Conservation (phyloP, 2,329 filamentous ascomycete species). For the Talaromyces sp. region DNA sequence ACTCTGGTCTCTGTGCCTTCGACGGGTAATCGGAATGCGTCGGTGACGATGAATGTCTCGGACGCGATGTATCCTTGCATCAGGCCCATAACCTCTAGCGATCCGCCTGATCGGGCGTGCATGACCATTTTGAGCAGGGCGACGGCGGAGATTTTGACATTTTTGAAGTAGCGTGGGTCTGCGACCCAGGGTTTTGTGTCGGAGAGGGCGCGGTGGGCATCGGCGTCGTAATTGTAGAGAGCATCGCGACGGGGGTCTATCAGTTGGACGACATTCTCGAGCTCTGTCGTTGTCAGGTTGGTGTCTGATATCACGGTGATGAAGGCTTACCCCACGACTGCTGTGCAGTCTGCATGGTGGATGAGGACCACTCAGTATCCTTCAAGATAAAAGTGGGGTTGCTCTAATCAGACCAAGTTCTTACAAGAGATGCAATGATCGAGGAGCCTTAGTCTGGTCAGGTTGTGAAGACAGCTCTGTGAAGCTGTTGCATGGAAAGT, state of each 20-base stretch:
- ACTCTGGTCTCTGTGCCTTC: conserved; percentile 98
- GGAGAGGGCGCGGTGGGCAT: conserved; percentile 64
- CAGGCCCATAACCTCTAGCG: conserved; percentile 92
- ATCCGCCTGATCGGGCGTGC: conserved; percentile 93
- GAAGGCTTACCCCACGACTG: conserved; percentile 58
- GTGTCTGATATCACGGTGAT: conserved; percentile 5
- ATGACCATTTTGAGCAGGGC: conserved; percentile 98
- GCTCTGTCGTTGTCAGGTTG: conserved; percentile 55
- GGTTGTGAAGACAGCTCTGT: neutral
- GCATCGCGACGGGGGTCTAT: conserved; percentile 85
- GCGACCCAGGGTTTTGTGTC: conserved; percentile 69
- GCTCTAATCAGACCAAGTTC: neutral
- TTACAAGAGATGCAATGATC: neutral
- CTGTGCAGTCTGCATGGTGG: conserved; percentile 54
- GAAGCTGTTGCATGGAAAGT: neutral
- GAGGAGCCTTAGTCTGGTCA: neutral
- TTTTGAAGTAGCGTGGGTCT: conserved; percentile 85
- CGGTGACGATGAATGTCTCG: conserved; percentile 83
- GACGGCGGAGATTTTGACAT: conserved; percentile 87
- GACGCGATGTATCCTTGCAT: conserved; percentile 93
- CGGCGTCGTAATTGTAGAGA: conserved; percentile 77
- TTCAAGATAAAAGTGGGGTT: neutral
- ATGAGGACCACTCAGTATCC: neutral
- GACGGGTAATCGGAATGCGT: conserved; percentile 88
- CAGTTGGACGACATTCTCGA: conserved; percentile 79